A percentile compares a stretch with the other conserved stretches of the same genome.
Evolutionary conservation across 148 eudicot genomes (phyloP).

Genomic region (Rhododendron molle): DNA sequence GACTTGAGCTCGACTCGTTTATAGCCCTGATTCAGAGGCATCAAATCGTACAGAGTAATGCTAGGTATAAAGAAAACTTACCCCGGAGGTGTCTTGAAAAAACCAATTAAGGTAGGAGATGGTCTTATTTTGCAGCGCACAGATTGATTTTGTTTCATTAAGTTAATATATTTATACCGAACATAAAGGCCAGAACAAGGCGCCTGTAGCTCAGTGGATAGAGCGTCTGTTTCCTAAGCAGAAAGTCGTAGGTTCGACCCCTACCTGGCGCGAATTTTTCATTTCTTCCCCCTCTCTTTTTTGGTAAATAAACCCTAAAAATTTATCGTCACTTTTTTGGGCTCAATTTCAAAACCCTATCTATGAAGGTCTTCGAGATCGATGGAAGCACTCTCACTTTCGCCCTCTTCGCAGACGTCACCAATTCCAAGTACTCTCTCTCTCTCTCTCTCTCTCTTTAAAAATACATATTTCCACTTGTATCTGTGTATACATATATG

Average conservation of each 20-base stretch:
- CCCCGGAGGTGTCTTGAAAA: no score
- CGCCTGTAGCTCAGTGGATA: conserved; percentile 7
- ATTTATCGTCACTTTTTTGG: not conserved
- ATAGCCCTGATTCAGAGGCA: no score
- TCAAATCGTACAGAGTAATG: no score
- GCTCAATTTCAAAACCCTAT: not conserved
- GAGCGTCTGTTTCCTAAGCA: conserved; percentile 7
- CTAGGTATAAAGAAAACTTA: no score
- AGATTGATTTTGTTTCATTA: no score
- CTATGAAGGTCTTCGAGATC: conserved; percentile 63
- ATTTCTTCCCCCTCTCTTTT: not conserved
- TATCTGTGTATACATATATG: not conserved
- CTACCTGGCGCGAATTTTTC: not conserved
- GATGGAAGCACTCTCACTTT: conserved; percentile 45
- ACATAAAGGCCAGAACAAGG: not conserved
- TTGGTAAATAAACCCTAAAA: not conserved
- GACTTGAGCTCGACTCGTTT: no score
- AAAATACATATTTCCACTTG: not conserved
- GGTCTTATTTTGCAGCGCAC: no score
- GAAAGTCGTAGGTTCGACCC: conserved; percentile 7
- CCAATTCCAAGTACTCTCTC: conserved; percentile 60
- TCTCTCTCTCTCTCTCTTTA: conserved; percentile 9
- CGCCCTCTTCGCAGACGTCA: conserved; percentile 64
- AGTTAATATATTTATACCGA: no score
- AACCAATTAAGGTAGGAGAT: no score